These are phyloP conservation scores for Neurospora sp. DNA, from an alignment of 495 filamentous ascomycete genomes.

Conservation along the genomic window DNA sequence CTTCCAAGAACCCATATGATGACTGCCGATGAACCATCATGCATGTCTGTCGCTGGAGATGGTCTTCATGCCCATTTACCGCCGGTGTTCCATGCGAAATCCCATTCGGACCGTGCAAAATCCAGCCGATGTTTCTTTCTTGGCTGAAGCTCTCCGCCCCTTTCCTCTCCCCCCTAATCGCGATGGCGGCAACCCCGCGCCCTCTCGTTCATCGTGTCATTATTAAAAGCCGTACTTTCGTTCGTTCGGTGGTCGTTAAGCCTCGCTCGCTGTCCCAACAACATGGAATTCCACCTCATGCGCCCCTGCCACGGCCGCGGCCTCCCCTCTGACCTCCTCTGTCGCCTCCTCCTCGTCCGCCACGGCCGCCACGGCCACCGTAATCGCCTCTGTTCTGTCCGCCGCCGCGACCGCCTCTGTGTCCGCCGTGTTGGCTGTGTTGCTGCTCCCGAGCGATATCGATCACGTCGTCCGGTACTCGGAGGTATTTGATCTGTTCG, in stretches of 20 bases:
- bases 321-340: conserved; percentile 37
- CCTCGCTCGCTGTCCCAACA: background rate
- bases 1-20: background rate
- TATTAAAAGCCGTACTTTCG: background rate
- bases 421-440: conserved; percentile 50
- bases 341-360: conserved; percentile 40
- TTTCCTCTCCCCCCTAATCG: background rate
- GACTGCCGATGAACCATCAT: background rate
- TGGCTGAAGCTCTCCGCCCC: background rate
- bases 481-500: conserved; percentile 90
- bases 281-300: conserved; percentile 3
- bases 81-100: background rate
- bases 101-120: background rate
- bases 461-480: conserved; percentile 90
- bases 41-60: background rate
- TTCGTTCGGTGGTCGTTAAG: background rate
- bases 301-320: conserved; percentile 30
- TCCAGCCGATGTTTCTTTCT: background rate
- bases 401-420: conserved; percentile 61
- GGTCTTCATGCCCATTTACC: background rate
- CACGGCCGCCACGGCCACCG: conserved; percentile 44
- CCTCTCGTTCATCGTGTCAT: background rate
- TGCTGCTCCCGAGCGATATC: conserved; percentile 88
- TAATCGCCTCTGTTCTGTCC: conserved; percentile 52
- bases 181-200: background rate